Evolutionary conservation across 495 filamentous ascomycete genomes (phyloP).

Genomic region (Podospora pseudoanserina): DNA sequence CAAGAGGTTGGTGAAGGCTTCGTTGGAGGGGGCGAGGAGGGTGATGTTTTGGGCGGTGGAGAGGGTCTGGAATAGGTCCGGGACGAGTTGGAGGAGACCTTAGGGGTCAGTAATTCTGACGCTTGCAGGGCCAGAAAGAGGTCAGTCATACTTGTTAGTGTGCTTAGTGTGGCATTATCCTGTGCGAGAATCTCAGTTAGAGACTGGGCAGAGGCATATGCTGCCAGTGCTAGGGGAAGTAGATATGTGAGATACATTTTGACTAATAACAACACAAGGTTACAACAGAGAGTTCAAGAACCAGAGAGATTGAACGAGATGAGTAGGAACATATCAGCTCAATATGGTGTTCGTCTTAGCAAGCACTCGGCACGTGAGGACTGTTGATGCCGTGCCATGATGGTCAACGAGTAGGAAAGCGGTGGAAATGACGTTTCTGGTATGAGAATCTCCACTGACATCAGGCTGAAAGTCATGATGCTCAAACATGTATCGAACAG

Average conservation of each 20-base stretch:
- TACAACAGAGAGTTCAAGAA: not conserved
- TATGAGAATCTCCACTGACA: not conserved
- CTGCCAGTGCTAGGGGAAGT: constrained; percentile 16
- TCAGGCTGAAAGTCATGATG: constrained; percentile 4
- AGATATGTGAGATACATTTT: constrained; percentile 23
- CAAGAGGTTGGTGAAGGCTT: constrained; percentile 48
- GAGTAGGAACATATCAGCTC: not conserved
- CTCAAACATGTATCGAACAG: not conserved
- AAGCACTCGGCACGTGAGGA: not conserved
- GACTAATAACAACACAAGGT: not conserved
- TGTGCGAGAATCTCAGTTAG: constrained; percentile 32
- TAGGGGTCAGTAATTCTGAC: not conserved
- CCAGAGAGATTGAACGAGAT: not conserved
- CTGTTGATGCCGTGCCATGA: not conserved
- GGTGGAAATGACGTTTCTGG: too few relatives aligned
- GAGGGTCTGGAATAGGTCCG: constrained; percentile 21
- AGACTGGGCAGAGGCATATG: constrained; percentile 30
- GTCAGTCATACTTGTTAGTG: constrained; percentile 33
- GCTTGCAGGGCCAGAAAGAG: constrained; percentile 20
- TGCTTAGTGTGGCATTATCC: constrained; percentile 36
- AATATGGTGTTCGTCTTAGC: not conserved
- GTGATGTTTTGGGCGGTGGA: constrained; percentile 48
- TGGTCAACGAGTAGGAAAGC: not conserved
- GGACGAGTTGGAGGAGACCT: constrained; percentile 22
- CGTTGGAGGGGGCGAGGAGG: constrained; percentile 60